Evolutionary conservation across 176 grass and related monocot genomes (phyloP).

Genomic region (Luzula sylvatica): DNA sequence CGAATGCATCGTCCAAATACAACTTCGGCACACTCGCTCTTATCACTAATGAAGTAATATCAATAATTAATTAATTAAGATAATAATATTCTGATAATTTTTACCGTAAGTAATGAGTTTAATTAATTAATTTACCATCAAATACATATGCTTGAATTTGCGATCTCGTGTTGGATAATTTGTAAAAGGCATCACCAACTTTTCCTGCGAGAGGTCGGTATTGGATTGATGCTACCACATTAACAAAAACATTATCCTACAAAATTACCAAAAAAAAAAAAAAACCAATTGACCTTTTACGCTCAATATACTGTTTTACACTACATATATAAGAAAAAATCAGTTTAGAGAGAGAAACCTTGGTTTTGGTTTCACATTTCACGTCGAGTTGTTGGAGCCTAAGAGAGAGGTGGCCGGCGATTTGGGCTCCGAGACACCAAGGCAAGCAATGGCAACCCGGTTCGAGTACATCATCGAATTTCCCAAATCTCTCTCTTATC

Average conservation of each 20-base stretch:
- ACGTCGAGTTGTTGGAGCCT: constrained; percentile 33
- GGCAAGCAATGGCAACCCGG: constrained; percentile 47
- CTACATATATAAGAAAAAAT: neutral
- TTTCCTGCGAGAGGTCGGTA: constrained; percentile 46
- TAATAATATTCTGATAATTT: too few species aligned
- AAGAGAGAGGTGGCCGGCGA: constrained; percentile 30
- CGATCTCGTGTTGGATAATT: constrained; percentile 38
- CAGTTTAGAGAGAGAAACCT: constrained; percentile 14
- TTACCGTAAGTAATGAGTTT: neutral
- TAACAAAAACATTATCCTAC: constrained; percentile 63
- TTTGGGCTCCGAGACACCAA: constrained; percentile 30
- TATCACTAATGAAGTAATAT: neutral
- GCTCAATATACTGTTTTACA: neutral
- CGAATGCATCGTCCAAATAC: neutral
- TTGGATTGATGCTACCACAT: constrained; percentile 60
- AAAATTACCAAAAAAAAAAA: constrained; percentile 5
- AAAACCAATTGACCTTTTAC: neutral
- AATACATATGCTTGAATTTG: constrained; percentile 71
- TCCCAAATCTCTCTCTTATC: constrained; percentile 55
- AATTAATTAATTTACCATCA: constrained; percentile 30
- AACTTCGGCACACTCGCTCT: neutral
- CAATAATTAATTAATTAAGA: too few species aligned
- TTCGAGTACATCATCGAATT: constrained; percentile 45
- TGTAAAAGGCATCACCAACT: constrained; percentile 50
- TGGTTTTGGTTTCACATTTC: constrained; percentile 41